Base-by-base conservation (phyloP, 1,284 basidiomycete genomes). In the Malassezia caprae region DNA sequence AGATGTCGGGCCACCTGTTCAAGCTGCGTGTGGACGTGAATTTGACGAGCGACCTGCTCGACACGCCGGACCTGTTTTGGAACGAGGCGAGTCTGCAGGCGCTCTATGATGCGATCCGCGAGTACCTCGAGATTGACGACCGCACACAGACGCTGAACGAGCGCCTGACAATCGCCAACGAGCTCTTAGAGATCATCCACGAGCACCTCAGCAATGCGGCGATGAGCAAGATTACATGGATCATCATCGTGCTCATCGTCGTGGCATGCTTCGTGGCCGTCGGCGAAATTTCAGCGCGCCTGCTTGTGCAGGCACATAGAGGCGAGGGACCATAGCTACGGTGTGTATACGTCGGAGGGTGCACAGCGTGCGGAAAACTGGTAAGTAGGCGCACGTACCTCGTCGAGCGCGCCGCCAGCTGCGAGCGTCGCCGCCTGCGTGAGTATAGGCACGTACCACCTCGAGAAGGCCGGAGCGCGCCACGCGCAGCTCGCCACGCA, bases 41-140 rank as follows among this genome's bases (percentile, higher is more conserved):
- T 68, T 78, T 96, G 5, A 88, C 90, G 8, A 86, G 85, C 27
- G 93, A 93, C 67, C 88, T 96, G n/a, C 79, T 96, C 26, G 62
- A 96, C 71, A 87, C 90, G 3, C 90, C 90, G 0, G 90, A 93
- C 70, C 77, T 96, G 44, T 96, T 96, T 76, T 96, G 90, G 91
- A 85, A 83, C 51, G 90, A 94, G 73, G 90, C 90, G 11, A 88
- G 84, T 61, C 77, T 94, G 67, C 86, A 87, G 69, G 86, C 84
- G 44, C 76, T 96, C 30, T 96, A 96, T 74, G 88, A 91, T 69
- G 90, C 90, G 0, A 90, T 93, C 46, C 79, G 90, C 59, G 90
- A 91, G 65, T 96, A 96, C 72, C 86, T 96, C 79, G 90, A 96
- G 76, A 89, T 94, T 50, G 84, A 84, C 39, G 83, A 82, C 12